Conservation (phyloP, 352 stramenopile species). For the Globisporangium iwayamae region DNA sequence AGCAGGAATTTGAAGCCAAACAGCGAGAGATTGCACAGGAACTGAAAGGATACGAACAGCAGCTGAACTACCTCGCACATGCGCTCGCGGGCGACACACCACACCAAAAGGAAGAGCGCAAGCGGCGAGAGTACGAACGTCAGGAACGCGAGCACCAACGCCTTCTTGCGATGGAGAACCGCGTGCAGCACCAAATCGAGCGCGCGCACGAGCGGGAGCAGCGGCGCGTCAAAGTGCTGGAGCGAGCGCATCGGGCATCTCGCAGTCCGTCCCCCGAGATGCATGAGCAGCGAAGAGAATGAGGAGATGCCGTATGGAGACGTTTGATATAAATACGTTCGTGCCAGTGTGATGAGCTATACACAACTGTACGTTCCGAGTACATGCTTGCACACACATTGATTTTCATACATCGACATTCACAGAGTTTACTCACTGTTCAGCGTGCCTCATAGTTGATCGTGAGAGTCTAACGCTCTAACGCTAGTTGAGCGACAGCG, state of each 20-base stretch:
- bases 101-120: conserved; percentile 58
- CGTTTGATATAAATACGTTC: neutral
- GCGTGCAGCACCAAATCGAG: conserved; percentile 52
- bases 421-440: neutral
- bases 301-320: neutral
- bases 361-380: neutral
- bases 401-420: neutral
- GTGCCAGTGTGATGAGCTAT: neutral
- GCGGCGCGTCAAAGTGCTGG: conserved; percentile 22
- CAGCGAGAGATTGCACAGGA: conserved; percentile 25
- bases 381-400: neutral
- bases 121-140: conserved; percentile 42
- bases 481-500: conserved; percentile 29
- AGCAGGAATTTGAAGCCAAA: conserved; percentile 32
- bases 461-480: neutral
- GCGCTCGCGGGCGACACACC: conserved; percentile 59
- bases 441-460: neutral
- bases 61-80: conserved; percentile 57
- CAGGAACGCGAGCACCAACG: conserved; percentile 48
- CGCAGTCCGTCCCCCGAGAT: conserved; percentile 34
- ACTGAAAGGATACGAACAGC: conserved; percentile 28
- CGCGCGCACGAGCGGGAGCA: conserved; percentile 42
- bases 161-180: conserved; percentile 33
- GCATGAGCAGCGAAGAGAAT: neutral
- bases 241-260: conserved; percentile 32